These are phyloP conservation scores for Cryptomeria japonica DNA, from an alignment of 75 land plant species.

Conservation along the genomic window DNA sequence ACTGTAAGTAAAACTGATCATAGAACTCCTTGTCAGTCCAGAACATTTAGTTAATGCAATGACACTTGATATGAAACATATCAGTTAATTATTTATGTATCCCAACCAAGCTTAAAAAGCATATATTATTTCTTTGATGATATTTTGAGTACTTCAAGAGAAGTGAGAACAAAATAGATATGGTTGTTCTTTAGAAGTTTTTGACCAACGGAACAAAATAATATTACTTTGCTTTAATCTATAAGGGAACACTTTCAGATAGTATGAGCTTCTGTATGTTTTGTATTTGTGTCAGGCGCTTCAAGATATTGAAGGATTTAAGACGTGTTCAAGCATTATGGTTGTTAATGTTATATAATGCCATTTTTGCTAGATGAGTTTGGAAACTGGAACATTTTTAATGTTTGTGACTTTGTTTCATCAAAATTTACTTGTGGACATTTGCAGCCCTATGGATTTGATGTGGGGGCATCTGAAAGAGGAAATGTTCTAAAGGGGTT, in stretches of 20 bases:
- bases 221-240: not conserved
- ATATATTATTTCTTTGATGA: not conserved
- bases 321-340: not conserved
- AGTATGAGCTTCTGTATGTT: not conserved
- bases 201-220: not conserved
- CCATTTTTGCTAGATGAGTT: not conserved
- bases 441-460: conserved; percentile 97
- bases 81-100: not conserved
- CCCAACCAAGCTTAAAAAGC: not conserved
- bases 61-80: not conserved
- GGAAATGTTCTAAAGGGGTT: conserved; percentile 88
- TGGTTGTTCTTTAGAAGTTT: not conserved
- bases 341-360: not conserved
- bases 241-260: not conserved
- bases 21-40: not conserved
- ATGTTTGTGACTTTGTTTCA: not conserved
- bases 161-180: not conserved
- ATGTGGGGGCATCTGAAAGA: conserved; percentile 88
- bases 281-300: not conserved
- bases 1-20: conserved; percentile 48
- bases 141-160: not conserved
- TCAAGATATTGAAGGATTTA: not conserved
- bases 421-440: not conserved
- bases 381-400: not conserved
- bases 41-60: not conserved